A percentile compares a stretch with the other conserved stretches of the same genome.
phyloP scores from a whole-genome alignment of 768 basidiomycete species.

The Pisolithus albus region DNA sequence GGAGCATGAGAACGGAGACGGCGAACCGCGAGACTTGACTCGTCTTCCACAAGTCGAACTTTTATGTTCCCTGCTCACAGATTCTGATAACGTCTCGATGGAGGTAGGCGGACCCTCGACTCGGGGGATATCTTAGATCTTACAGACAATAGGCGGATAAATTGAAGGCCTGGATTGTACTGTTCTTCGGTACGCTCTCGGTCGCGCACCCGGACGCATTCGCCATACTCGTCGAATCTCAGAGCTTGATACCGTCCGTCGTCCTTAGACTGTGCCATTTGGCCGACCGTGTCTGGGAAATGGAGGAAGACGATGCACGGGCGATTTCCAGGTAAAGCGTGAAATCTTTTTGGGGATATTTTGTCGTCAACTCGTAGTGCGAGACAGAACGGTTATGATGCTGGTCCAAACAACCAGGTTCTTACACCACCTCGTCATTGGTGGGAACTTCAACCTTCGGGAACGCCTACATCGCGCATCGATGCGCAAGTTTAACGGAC shows the following conservation, averaged over 20 bases:
- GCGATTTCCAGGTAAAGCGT: conserved; percentile 19
- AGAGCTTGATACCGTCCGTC: conserved; percentile 57
- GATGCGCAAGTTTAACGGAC: conserved; percentile 50
- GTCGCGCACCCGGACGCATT: conserved; percentile 33
- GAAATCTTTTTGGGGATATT: background rate
- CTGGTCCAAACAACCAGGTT: conserved; percentile 51
- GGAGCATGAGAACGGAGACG: conserved; percentile 12
- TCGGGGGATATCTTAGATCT: background rate
- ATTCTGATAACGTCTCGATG: conserved; percentile 31
- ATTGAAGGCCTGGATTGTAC: conserved; percentile 32
- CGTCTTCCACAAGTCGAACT: conserved; percentile 41
- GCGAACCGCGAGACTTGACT: conserved; percentile 18
- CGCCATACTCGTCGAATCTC: conserved; percentile 39
- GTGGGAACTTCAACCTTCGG: conserved; percentile 45
- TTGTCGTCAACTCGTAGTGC: conserved; percentile 1
- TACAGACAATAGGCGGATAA: conserved; percentile 26
- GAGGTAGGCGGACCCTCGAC: conserved; percentile 31
- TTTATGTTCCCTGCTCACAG: conserved; percentile 43
- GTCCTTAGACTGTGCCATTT: conserved; percentile 48
- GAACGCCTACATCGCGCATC: conserved; percentile 51
- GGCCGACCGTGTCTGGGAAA: conserved; percentile 60
- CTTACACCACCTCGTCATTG: conserved; percentile 57
- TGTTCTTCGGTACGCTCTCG: conserved; percentile 35
- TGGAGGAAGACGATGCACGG: conserved; percentile 37
- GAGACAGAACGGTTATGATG: conserved; percentile 41